A percentile compares a stretch with the other conserved stretches of the same genome.
These are phyloP conservation scores for Picea abies DNA, from an alignment of 83 land plant genomes.

Conservation along the genomic window DNA sequence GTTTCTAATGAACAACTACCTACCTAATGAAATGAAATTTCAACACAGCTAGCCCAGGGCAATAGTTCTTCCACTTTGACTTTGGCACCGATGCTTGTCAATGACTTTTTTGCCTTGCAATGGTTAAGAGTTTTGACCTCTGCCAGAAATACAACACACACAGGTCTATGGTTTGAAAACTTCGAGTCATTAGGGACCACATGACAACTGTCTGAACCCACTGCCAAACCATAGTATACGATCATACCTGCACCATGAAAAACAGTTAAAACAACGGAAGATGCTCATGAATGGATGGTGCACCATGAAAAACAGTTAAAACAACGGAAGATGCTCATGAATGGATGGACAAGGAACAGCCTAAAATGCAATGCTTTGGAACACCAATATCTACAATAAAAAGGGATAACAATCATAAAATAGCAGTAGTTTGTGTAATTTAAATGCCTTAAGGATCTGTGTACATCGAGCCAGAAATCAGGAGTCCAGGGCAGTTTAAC, in stretches of 20 bases:
- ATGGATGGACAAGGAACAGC: neutral
- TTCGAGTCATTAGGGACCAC: conserved; percentile 74
- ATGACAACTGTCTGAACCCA: conserved; percentile 77
- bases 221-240: conserved; percentile 84
- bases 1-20: conserved; percentile 1
- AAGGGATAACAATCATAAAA: neutral
- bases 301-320: too few relatives aligned
- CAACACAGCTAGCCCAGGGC: conserved; percentile 52
- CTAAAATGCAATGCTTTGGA: neutral
- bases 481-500: too few relatives aligned
- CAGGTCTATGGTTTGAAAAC: conserved; percentile 93
- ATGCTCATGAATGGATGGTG: neutral
- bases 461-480: too few relatives aligned
- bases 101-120: conserved; percentile 41
- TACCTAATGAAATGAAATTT: conserved; percentile 38
- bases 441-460: too few relatives aligned
- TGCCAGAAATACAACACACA: conserved; percentile 69
- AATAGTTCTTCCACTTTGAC: conserved; percentile 70
- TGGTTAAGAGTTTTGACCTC: conserved; percentile 71
- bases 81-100: conserved; percentile 51
- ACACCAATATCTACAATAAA: neutral
- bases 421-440: neutral
- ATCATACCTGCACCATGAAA: conserved; percentile 63
- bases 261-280: neutral
- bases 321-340: neutral